phyloP scores from a whole-genome alignment of 495 filamentous ascomycete genomes.

The Pseudoneurospora amorphoporcata region DNA sequence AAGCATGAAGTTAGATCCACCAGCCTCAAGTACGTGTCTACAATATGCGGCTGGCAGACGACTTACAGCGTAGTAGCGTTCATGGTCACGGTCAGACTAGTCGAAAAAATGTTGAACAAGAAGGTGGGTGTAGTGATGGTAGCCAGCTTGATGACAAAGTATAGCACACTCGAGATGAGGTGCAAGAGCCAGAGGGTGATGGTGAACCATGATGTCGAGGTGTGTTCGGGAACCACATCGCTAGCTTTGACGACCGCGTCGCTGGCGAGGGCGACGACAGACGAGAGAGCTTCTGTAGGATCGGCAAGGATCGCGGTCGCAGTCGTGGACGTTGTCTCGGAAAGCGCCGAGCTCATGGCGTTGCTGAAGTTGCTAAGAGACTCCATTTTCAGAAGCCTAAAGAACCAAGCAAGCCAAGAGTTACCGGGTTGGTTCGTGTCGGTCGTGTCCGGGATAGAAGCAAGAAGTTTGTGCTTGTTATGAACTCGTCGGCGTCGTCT shows the following conservation, averaged over 20 bases:
- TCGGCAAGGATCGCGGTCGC: slow-evolving; percentile 5
- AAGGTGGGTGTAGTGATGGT: slow-evolving; percentile 84
- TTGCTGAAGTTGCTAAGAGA: not conserved
- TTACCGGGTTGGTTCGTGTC: not conserved
- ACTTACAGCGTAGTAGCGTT: slow-evolving; percentile 88
- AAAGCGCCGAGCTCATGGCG: not conserved
- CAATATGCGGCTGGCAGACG: not conserved
- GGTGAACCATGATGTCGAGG: slow-evolving; percentile 38
- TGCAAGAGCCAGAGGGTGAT: slow-evolving; percentile 45
- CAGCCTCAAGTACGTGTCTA: not conserved
- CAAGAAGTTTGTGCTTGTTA: not conserved
- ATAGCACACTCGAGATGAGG: slow-evolving; percentile 64
- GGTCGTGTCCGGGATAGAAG: not conserved
- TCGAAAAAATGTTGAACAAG: slow-evolving; percentile 91
- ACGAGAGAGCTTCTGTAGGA: slow-evolving; percentile 15
- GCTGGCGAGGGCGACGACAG: slow-evolving; percentile 26
- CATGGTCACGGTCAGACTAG: slow-evolving; percentile 92
- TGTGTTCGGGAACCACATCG: slow-evolving; percentile 26
- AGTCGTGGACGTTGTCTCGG: not conserved
- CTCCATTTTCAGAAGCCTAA: not conserved
- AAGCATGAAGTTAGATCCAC: not conserved
- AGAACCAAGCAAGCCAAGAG: not conserved
- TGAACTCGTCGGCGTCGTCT: not conserved
- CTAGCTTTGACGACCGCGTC: slow-evolving; percentile 28
- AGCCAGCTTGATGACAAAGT: slow-evolving; percentile 72